A percentile compares a stretch with the other conserved stretches of the same genome.
Evolutionary conservation across 768 basidiomycete species (phyloP).

Genomic region (Pulveroboletus sp.): DNA sequence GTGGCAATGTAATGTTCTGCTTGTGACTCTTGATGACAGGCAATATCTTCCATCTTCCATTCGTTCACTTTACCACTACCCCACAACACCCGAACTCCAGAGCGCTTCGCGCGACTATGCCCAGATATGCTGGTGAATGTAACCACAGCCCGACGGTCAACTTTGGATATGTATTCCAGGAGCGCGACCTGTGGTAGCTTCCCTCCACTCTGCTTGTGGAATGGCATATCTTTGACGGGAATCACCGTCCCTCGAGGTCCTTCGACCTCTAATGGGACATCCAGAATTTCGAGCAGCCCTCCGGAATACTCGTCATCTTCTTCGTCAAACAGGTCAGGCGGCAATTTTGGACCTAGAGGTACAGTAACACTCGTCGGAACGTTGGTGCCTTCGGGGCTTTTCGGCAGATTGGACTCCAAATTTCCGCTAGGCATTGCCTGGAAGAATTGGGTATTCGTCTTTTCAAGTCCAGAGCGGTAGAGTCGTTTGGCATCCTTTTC

Average conservation of each 20-base stretch:
- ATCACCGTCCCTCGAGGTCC: conserved; percentile 51
- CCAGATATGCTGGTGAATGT: conserved; percentile 64
- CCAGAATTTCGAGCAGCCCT: conserved; percentile 72
- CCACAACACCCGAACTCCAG: conserved; percentile 71
- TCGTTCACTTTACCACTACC: conserved; percentile 50
- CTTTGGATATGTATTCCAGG: conserved; percentile 59
- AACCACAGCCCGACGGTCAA: conserved; percentile 71
- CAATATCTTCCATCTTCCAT: conserved; percentile 83
- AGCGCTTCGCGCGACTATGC: conserved; percentile 69
- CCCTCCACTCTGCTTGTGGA: conserved; percentile 82
- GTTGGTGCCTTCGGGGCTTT: neutral
- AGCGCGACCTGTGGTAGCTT: conserved; percentile 75
- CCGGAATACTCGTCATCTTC: conserved; percentile 46
- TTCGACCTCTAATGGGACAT: conserved; percentile 55
- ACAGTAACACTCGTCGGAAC: neutral
- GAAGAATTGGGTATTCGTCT: conserved; percentile 41
- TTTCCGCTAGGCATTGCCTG: conserved; percentile 39
- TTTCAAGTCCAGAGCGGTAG: conserved; percentile 51
- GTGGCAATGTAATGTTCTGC: conserved; percentile 90
- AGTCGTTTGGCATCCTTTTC: conserved; percentile 56
- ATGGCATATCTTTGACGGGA: conserved; percentile 61
- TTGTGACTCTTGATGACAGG: conserved; percentile 71
- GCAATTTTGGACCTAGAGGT: neutral
- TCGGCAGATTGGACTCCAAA: neutral
- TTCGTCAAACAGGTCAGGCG: conserved; percentile 49